Base-by-base conservation (phyloP, 1,284 basidiomycete genomes). In the Moesziomyces aphidis region DNA sequence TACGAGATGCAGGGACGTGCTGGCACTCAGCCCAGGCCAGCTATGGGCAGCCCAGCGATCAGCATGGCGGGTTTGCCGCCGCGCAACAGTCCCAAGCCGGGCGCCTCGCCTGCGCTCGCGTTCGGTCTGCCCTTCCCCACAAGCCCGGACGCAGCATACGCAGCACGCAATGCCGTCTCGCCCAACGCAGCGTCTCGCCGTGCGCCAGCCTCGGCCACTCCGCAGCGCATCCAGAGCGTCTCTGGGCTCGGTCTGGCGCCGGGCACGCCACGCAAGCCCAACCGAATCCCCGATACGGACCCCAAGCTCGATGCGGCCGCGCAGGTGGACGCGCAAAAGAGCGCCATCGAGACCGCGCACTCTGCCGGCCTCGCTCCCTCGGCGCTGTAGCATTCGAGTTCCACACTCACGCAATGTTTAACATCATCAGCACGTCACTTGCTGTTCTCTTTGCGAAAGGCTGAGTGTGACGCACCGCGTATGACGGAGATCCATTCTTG, bases 1-100 rank as follows among this genome's bases (percentile, higher is more conserved):
- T 79, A 79, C 54, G 78, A 79, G 65, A 66, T 73, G 73, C 78
- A 79, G 57, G 61, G 57, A 17, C 42, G 52, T 17, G 28, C 50
- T 17, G 48, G 36, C 19, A 34, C 31, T 36, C 54, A 47, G n/a
- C 36, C 19, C n/a, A 23, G 47, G 24, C 36, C 43, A 22, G 23
- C 23, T 15, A 36, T 26, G 34, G 19, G 31, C 15, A 66, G 59
- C 23, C 62, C 68, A 28, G 62, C 55, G 24, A 23, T 71, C 7
- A 62, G 54, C 15, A 7, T 56, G 21, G 54, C 36, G n/a, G 65
- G 58, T 3, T 46, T 68, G 55, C 64, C 34, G 42, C 44, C 43
- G 19, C 31, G 66, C 22, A 59, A 59, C 44, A 69, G 66, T 47
- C 66, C 66, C 7, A 55, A 56, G 53, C 53, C 61, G 22, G 42